Percentiles rank a stretch among this genome's conserved stretches.
Conservation (phyloP, 805 yeast genomes). For the Alloascoidea africana region DNA sequence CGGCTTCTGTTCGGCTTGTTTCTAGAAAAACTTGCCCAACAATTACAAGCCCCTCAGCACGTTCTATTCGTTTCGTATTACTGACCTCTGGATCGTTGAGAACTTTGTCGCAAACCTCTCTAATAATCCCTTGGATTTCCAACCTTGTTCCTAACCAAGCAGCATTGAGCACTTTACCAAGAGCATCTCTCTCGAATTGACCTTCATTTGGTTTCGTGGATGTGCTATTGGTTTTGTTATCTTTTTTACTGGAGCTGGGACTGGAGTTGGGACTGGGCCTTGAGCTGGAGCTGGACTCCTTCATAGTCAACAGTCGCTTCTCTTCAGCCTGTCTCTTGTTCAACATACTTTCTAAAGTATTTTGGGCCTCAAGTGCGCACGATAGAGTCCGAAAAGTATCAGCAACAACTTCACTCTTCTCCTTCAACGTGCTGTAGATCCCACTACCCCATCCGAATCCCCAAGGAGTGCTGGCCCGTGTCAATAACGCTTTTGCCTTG, state of each 20-base stretch:
- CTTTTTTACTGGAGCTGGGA: too few species aligned
- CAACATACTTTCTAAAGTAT: constrained; percentile 60
- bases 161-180: constrained; percentile 84
- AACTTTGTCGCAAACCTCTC: constrained; percentile 71
- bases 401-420: constrained; percentile 70
- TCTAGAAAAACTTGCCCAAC: constrained; percentile 56
- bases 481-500: too few species aligned
- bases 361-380: constrained; percentile 80
- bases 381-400: constrained; percentile 73
- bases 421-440: constrained; percentile 64
- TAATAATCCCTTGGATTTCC: constrained; percentile 67
- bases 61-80: constrained; percentile 42
- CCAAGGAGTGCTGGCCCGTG: too few species aligned
- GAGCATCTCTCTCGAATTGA: constrained; percentile 68
- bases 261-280: too few species aligned
- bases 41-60: constrained; percentile 67
- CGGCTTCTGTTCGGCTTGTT: constrained; percentile 68
- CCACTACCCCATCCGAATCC: too few species aligned
- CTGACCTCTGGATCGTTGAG: constrained; percentile 53
- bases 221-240: too few species aligned
- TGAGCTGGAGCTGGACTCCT: too few species aligned
- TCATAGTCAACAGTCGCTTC: too few species aligned
- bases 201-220: too few species aligned
- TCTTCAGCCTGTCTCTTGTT: constrained; percentile 61
- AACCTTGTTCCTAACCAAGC: constrained; percentile 91